Percentiles rank a stretch among this genome's conserved stretches.
phyloP scores from a whole-genome alignment of 2,329 filamentous ascomycete genomes.

The Alternaria conjuncta region DNA sequence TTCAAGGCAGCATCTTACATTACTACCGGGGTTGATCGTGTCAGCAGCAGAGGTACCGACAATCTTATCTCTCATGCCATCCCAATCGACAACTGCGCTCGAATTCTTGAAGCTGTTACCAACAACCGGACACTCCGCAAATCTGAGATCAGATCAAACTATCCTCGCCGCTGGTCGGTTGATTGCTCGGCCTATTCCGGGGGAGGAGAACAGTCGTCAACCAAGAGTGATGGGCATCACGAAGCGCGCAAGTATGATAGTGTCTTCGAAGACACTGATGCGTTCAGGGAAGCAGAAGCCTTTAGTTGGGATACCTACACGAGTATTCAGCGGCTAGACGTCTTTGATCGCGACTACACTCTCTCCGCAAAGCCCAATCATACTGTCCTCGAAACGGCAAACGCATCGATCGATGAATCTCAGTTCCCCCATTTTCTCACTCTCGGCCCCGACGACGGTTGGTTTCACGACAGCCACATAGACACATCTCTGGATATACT shows the following conservation, averaged over 20 bases:
- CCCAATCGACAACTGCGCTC: neutral
- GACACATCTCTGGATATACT: neutral
- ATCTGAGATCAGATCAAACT: neutral
- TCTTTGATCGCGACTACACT: neutral
- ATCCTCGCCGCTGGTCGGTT: neutral
- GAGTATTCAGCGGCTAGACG: neutral
- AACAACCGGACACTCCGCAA: neutral
- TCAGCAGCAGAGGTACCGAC: neutral
- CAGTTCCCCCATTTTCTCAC: neutral
- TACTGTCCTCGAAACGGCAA: neutral
- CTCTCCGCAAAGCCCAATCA: neutral
- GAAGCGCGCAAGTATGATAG: neutral
- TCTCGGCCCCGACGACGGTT: neutral
- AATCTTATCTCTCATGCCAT: neutral
- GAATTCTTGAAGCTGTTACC: neutral
- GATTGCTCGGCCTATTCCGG: neutral
- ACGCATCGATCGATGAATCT: neutral
- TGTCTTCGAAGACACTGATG: neutral
- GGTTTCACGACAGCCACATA: neutral
- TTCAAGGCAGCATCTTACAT: neutral
- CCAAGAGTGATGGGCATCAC: neutral
- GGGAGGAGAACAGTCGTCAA: neutral
- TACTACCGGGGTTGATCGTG: neutral
- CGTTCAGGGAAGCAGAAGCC: neutral
- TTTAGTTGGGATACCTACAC: neutral